Conservation (phyloP, 768 basidiomycete species). For the Epithele typhae region DNA sequence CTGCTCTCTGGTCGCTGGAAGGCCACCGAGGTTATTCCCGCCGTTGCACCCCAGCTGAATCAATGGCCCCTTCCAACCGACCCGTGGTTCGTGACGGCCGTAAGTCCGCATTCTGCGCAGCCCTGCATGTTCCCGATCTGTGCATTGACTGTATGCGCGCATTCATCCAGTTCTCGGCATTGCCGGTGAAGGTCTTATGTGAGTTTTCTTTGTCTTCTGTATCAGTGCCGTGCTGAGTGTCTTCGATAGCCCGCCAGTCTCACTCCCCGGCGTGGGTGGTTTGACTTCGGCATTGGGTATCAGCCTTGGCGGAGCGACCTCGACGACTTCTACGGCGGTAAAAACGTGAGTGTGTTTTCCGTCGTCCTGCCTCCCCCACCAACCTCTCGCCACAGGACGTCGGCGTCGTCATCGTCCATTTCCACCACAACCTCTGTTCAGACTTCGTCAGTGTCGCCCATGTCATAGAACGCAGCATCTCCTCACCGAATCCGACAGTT, state of each 20-base stretch:
- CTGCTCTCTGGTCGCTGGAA: slow-evolving; percentile 19
- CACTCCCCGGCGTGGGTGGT: neutral
- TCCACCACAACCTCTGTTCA: neutral
- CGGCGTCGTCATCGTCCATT: too few species aligned
- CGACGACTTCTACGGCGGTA: neutral
- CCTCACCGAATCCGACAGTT: slow-evolving; percentile 4
- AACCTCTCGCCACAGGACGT: neutral
- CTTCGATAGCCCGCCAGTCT: too few species aligned
- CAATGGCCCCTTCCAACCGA: neutral
- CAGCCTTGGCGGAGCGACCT: neutral
- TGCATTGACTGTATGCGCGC: too few species aligned
- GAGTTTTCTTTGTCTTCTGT: neutral
- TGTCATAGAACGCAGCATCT: neutral
- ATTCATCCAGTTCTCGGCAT: too few species aligned
- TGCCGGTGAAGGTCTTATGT: neutral
- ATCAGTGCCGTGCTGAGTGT: too few species aligned
- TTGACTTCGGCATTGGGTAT: neutral
- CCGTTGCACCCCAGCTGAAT: slow-evolving; percentile 3
- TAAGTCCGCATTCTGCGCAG: neutral
- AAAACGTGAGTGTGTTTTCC: neutral
- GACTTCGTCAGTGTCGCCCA: neutral
- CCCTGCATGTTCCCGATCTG: too few species aligned
- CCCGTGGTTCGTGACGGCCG: neutral
- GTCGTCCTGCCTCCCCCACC: neutral
- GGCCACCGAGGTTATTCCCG: slow-evolving; percentile 12